Conservation (phyloP, 2,329 filamentous ascomycete genomes). For the Berkeleyomyces rouxiae region DNA sequence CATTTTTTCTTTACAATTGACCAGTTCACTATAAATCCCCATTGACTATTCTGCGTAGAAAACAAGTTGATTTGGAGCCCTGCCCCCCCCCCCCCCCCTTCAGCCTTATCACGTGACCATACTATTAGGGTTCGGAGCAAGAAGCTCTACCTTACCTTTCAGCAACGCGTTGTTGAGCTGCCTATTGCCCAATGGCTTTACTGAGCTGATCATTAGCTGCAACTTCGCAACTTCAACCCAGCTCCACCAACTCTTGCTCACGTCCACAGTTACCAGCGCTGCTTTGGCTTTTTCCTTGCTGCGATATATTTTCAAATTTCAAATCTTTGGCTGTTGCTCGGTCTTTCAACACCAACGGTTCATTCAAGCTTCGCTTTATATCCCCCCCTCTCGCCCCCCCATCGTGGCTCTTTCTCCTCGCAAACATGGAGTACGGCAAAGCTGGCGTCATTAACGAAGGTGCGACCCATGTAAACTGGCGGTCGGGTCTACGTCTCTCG, state of each 20-base stretch:
- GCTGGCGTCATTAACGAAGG: slow-evolving; percentile 49
- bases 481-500: no score
- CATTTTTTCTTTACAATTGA: no score
- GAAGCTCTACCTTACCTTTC: neutral
- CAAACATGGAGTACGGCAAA: slow-evolving; percentile 45
- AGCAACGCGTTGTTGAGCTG: slow-evolving; percentile 1
- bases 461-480: slow-evolving; percentile 20
- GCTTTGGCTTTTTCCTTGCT: neutral
- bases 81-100: no score
- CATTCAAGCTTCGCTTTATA: neutral
- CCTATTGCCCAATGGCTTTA: neutral
- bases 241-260: neutral
- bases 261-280: neutral
- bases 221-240: neutral
- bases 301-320: neutral
- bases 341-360: neutral
- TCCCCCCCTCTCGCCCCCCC: neutral
- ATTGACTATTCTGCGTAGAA: no score
- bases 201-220: neutral
- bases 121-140: neutral
- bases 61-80: no score
- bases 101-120: neutral
- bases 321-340: neutral
- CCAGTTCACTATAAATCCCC: no score
- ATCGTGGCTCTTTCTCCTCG: neutral